Percentiles rank a stretch among this genome's conserved stretches.
Evolutionary conservation across 2,329 filamentous ascomycete species (phyloP).

Genomic region (Fonsecaea pugnacius): DNA sequence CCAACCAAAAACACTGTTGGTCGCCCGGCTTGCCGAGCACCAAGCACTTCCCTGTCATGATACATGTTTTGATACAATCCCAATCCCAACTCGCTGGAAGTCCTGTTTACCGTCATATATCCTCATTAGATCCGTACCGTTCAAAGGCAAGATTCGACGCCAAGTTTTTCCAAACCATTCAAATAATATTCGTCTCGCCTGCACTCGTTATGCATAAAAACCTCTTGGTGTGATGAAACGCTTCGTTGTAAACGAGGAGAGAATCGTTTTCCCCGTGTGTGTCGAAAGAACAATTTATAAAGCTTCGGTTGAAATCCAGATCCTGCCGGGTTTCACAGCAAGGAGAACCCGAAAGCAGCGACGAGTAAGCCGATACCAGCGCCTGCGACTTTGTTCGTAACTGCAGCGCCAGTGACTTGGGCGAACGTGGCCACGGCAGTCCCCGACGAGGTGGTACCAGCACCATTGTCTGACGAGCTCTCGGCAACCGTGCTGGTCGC

Average conservation of each 20-base stretch:
- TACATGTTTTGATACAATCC: neutral
- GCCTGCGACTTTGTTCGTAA: slow-evolving; percentile 45
- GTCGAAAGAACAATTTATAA: neutral
- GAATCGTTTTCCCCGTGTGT: neutral
- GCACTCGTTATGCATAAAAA: neutral
- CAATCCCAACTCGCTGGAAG: neutral
- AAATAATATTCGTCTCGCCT: neutral
- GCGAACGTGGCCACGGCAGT: slow-evolving; percentile 38
- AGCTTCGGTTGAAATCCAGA: neutral
- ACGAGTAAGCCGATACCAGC: slow-evolving; percentile 50
- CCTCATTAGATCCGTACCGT: neutral
- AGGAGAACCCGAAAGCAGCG: slow-evolving; percentile 38
- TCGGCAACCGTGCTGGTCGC: slow-evolving; percentile 38
- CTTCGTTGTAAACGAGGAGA: neutral
- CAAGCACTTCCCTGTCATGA: neutral
- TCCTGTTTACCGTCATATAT: slow-evolving; percentile 1
- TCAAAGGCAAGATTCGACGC: neutral
- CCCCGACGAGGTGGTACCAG: slow-evolving; percentile 18
- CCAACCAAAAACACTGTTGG: neutral
- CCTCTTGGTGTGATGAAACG: neutral
- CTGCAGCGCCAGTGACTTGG: slow-evolving; percentile 45
- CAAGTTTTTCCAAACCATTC: neutral
- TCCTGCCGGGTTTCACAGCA: slow-evolving; percentile 23
- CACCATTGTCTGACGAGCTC: neutral
- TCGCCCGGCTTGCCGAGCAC: too few relatives aligned